These are phyloP conservation scores for Tetracladium marchalianum DNA, from an alignment of 495 filamentous ascomycete genomes.

Conservation along the genomic window DNA sequence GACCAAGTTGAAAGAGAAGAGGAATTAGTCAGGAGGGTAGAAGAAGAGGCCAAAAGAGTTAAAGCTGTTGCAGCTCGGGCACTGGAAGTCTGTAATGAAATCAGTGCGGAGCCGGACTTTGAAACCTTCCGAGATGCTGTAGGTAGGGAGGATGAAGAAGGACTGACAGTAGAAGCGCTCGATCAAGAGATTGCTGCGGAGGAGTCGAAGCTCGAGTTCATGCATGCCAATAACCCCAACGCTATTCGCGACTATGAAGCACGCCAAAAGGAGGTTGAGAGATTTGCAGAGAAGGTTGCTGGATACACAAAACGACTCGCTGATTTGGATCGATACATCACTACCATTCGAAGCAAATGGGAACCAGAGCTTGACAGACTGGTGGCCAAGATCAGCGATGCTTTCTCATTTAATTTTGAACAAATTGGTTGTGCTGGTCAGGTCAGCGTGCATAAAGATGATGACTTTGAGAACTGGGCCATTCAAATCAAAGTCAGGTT, in stretches of 20 bases:
- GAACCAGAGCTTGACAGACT: conserved; percentile 77
- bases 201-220: conserved; percentile 62
- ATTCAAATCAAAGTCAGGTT: conserved; percentile 94
- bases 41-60: conserved; percentile 19
- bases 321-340: conserved; percentile 39
- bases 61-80: conserved; percentile 25
- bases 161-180: conserved; percentile 50
- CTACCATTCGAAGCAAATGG: conserved; percentile 51
- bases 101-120: conserved; percentile 15
- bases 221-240: conserved; percentile 67
- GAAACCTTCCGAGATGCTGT: neutral
- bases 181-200: conserved; percentile 67
- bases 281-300: conserved; percentile 28
- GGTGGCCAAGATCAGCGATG: conserved; percentile 71
- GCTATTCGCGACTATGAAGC: conserved; percentile 73
- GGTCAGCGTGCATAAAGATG: conserved; percentile 69
- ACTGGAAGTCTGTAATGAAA: conserved; percentile 23
- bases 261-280: conserved; percentile 44
- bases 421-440: conserved; percentile 95
- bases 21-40: conserved; percentile 21
- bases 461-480: conserved; percentile 87
- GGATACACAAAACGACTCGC: conserved; percentile 40
- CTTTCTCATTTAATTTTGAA: conserved; percentile 81
- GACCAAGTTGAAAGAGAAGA: conserved; percentile 37
- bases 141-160: conserved; percentile 27